phyloP scores from a whole-genome alignment of 495 filamentous ascomycete species.

The Choiromyces venosus region DNA sequence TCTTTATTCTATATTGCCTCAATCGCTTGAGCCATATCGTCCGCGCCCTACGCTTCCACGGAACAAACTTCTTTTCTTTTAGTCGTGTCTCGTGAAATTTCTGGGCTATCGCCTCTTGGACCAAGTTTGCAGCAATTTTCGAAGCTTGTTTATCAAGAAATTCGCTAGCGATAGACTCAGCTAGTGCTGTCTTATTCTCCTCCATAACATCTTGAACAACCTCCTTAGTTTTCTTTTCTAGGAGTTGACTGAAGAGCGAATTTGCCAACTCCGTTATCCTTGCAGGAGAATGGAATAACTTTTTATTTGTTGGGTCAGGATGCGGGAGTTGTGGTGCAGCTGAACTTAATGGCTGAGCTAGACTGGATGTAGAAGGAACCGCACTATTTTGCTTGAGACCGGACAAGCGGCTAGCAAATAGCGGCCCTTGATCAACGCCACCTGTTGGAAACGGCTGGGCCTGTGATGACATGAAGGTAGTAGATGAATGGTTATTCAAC shows the following conservation, averaged over 20 bases:
- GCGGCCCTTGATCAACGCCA: not conserved
- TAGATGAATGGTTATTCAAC: not conserved
- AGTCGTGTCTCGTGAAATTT: conserved; percentile 28
- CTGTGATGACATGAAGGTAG: not conserved
- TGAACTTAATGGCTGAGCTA: not conserved
- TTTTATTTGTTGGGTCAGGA: not conserved
- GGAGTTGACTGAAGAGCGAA: conserved; percentile 22
- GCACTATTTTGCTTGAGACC: not conserved
- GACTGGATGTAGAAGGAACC: not conserved
- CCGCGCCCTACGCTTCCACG: conserved; percentile 25
- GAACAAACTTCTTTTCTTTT: conserved; percentile 21
- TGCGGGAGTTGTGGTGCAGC: conserved; percentile 9
- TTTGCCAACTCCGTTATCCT: conserved; percentile 26
- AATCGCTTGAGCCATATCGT: conserved; percentile 28
- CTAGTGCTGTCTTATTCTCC: conserved; percentile 9
- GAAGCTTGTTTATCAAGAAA: conserved; percentile 21
- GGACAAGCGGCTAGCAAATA: not conserved
- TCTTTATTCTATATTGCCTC: conserved; percentile 23
- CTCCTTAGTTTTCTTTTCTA: conserved; percentile 12
- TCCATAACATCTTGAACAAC: conserved; percentile 20
- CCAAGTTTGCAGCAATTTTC: conserved; percentile 24
- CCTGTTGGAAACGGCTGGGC: not conserved
- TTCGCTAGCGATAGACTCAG: conserved; percentile 15
- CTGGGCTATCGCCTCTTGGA: conserved; percentile 23
- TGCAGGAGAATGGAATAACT: conserved; percentile 23